A percentile compares a stretch with the other conserved stretches of the same genome.
Conservation (phyloP, 176 grass and related monocot genomes). For the Coix lacrymajobi region DNA sequence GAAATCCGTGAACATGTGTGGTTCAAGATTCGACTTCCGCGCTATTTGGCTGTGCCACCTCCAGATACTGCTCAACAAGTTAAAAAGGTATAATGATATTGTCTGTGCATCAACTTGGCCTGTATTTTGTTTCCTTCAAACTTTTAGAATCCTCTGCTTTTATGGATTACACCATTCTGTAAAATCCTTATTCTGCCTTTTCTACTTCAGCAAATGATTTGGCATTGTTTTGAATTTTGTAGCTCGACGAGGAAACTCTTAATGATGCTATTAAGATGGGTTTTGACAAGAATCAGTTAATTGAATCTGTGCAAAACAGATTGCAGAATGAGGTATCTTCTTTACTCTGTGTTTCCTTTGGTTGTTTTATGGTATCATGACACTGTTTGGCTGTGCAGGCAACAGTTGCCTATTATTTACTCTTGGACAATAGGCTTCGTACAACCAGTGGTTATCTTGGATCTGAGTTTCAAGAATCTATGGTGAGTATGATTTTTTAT, state of each 20-base stretch:
- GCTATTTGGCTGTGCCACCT: constrained; percentile 69
- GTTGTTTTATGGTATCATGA: constrained; percentile 15
- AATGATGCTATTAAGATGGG: constrained; percentile 87
- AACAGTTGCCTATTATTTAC: constrained; percentile 95
- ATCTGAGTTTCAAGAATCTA: constrained; percentile 77
- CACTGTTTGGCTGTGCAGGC: constrained; percentile 45
- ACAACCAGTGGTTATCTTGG: constrained; percentile 77
- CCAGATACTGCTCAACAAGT: constrained; percentile 75
- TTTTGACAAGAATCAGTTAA: constrained; percentile 67
- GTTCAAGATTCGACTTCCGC: constrained; percentile 64
- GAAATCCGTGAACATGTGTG: constrained; percentile 82
- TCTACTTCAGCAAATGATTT: neutral
- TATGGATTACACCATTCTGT: neutral
- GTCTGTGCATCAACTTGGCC: too few species aligned
- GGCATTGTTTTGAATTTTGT: constrained; percentile 27
- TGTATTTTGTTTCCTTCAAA: neutral
- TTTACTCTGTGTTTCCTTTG: neutral
- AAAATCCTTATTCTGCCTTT: neutral
- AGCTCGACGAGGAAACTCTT: constrained; percentile 80
- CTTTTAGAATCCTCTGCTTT: constrained; percentile 1
- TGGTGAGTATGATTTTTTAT: constrained; percentile 37
- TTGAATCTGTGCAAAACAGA: constrained; percentile 77
- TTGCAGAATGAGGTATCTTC: constrained; percentile 80
- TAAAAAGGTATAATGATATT: constrained; percentile 55
- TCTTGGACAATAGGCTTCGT: constrained; percentile 81